phyloP scores from a whole-genome alignment of 768 basidiomycete genomes.

The Pisolithus tinctorius region DNA sequence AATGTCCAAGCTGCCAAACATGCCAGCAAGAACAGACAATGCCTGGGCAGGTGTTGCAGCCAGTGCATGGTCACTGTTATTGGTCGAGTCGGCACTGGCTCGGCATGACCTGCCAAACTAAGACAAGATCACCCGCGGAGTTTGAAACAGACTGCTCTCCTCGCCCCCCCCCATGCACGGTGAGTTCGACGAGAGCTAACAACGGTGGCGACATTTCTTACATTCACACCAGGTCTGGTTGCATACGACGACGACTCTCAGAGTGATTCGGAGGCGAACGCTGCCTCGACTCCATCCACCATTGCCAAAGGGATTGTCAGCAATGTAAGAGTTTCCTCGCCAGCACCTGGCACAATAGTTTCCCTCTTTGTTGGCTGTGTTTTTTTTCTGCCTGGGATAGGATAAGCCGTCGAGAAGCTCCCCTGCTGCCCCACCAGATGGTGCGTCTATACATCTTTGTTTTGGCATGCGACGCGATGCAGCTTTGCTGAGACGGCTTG shows the following conservation, averaged over 20 bases:
- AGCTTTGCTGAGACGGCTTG: not conserved
- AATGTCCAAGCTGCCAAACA: conserved; percentile 31
- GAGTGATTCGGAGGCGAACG: conserved; percentile 45
- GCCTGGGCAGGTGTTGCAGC: conserved; percentile 16
- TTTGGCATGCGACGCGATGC: not conserved
- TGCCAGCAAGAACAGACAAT: conserved; percentile 23
- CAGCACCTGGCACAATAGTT: conserved; percentile 35
- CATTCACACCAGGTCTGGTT: conserved; percentile 43
- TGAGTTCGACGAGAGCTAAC: conserved; percentile 12
- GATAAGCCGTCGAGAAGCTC: conserved; percentile 43
- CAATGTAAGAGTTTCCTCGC: conserved; percentile 55
- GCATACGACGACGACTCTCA: conserved; percentile 61
- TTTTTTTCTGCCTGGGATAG: conserved; percentile 52
- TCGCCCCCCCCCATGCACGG: conserved; percentile 21
- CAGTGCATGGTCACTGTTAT: conserved; percentile 12
- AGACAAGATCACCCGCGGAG: conserved; percentile 13
- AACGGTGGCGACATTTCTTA: conserved; percentile 1
- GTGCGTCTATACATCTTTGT: conserved; percentile 10
- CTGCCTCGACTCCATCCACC: conserved; percentile 25
- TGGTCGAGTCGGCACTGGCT: conserved; percentile 16
- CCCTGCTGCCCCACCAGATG: conserved; percentile 22
- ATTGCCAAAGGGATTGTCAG: conserved; percentile 8
- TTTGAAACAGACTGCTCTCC: conserved; percentile 11
- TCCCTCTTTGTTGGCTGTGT: conserved; percentile 60
- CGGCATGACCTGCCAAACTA: conserved; percentile 11